Conservation (phyloP, 129 eudicot species). For the Apium graveolens region DNA sequence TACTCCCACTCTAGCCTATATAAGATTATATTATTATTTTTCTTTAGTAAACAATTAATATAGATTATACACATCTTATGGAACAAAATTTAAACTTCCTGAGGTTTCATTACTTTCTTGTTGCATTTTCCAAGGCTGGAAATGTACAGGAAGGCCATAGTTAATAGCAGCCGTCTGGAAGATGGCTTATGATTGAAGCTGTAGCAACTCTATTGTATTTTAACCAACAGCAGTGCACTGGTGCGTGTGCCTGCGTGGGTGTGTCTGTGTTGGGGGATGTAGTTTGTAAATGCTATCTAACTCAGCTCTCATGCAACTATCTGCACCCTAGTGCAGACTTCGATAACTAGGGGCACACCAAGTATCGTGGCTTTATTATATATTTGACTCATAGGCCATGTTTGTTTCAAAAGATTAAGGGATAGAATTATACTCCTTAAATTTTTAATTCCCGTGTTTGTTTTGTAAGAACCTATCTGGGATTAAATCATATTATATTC, state of each 20-base stretch:
- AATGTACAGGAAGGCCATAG: not conserved
- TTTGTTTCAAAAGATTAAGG: no score
- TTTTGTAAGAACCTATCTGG: no score
- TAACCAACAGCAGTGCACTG: not conserved
- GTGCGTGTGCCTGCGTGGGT: not conserved
- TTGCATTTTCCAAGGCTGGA: constrained; percentile 1
- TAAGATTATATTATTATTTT: not conserved
- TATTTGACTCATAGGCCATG: no score
- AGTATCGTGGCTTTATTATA: no score
- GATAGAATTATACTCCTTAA: no score
- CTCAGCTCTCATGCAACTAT: not conserved
- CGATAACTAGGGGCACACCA: no score
- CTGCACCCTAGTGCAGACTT: not conserved
- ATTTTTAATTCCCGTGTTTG: no score
- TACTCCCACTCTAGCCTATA: not conserved
- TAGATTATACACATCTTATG: not conserved
- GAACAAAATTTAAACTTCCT: not conserved
- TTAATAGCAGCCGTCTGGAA: not conserved
- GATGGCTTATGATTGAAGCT: not conserved
- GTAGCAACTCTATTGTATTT: not conserved
- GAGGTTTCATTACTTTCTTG: not conserved
- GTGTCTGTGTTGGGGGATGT: no score
- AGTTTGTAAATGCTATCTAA: not conserved
- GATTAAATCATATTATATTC: no score
- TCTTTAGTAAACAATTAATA: not conserved